Conservation (phyloP, 2,329 filamentous ascomycete species). For the Fonsecaea nubica region DNA sequence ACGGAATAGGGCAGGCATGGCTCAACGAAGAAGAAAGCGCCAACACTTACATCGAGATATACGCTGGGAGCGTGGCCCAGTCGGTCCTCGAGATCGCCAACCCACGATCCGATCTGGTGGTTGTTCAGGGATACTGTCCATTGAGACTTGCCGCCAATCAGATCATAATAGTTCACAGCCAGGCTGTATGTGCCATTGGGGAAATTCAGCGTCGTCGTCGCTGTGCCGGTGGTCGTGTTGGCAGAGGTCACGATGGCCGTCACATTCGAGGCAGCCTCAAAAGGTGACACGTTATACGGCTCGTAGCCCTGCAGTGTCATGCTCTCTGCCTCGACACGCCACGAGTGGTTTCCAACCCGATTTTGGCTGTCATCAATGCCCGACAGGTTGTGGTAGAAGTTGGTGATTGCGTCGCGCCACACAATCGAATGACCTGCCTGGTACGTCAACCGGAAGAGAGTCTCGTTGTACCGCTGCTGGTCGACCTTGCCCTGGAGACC, state of each 20-base stretch:
- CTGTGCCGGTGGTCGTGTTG: slow-evolving; percentile 61
- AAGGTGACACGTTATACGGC: slow-evolving; percentile 61
- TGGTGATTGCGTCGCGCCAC: slow-evolving; percentile 71
- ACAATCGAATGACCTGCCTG: slow-evolving; percentile 74
- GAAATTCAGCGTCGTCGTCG: slow-evolving; percentile 55
- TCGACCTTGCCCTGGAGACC: slow-evolving; percentile 64
- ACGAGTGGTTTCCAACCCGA: slow-evolving; percentile 67
- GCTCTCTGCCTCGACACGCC: slow-evolving; percentile 71
- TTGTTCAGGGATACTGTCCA: slow-evolving; percentile 64
- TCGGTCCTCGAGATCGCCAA: slow-evolving; percentile 64
- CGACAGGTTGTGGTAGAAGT: slow-evolving; percentile 69
- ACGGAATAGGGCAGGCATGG: not conserved
- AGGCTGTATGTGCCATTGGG: slow-evolving; percentile 65
- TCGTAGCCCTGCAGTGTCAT: slow-evolving; percentile 68
- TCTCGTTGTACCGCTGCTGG: slow-evolving; percentile 63
- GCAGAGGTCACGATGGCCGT: slow-evolving; percentile 62
- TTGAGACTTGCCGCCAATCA: slow-evolving; percentile 63
- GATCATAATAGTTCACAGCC: slow-evolving; percentile 71
- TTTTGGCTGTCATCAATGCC: slow-evolving; percentile 63
- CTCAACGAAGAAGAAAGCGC: not conserved
- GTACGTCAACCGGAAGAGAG: slow-evolving; percentile 65
- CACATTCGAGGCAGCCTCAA: slow-evolving; percentile 64
- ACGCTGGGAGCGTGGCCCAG: slow-evolving; percentile 61
- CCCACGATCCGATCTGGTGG: slow-evolving; percentile 61
- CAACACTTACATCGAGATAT: slow-evolving; percentile 1